Evolutionary conservation across 306 rosid species (phyloP).

Genomic region (Quercus rubra): DNA sequence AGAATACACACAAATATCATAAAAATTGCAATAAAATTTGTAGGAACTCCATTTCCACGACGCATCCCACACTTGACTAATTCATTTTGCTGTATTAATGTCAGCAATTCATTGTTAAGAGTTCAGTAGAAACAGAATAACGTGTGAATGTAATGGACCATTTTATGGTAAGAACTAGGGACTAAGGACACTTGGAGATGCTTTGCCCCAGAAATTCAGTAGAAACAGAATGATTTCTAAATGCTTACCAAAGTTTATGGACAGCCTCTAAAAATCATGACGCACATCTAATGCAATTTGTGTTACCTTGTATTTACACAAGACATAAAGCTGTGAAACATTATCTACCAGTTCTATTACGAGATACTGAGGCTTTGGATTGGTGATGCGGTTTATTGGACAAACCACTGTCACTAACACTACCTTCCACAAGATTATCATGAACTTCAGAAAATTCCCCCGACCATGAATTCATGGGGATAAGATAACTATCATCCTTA

Average conservation of each 20-base stretch:
- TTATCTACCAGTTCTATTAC: slow-evolving; percentile 41
- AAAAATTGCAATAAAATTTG: not conserved
- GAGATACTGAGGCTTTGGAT: slow-evolving; percentile 46
- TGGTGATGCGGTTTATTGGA: slow-evolving; percentile 46
- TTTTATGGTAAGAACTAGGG: not conserved
- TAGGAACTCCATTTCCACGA: not conserved
- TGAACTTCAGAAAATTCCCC: slow-evolving; percentile 68
- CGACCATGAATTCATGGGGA: slow-evolving; percentile 70
- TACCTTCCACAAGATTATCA: slow-evolving; percentile 64
- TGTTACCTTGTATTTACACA: not conserved
- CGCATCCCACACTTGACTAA: not conserved
- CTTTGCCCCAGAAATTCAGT: no score
- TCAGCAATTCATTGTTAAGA: not conserved
- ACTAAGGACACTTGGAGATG: not conserved
- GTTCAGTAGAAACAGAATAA: not conserved
- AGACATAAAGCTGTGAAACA: slow-evolving; percentile 7
- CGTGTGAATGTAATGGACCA: not conserved
- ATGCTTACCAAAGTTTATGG: no score
- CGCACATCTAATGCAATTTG: not conserved
- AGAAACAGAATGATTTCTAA: no score
- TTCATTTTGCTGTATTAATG: not conserved
- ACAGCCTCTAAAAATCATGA: not conserved
- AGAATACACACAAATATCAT: no score
- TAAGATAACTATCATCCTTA: slow-evolving; percentile 71
- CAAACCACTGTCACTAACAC: slow-evolving; percentile 84